phyloP scores from a whole-genome alignment of 169 alveolate species.

The Plasmodium cynomolgi region DNA sequence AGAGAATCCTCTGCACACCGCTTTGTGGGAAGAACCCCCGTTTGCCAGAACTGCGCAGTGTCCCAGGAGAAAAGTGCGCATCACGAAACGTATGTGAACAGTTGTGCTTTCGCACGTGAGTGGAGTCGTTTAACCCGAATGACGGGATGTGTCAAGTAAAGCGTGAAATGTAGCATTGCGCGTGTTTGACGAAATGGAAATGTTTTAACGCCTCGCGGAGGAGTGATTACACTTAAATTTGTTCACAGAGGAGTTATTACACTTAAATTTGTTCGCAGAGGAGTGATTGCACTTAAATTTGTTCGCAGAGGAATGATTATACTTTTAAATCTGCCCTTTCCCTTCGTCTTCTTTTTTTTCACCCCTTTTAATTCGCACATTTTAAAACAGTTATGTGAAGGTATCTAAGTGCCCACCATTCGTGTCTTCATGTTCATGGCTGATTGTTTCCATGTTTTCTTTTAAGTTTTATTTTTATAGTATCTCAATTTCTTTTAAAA shows the following conservation, averaged over 20 bases:
- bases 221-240: not conserved
- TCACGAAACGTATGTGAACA: not conserved
- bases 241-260: not conserved
- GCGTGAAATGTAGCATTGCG: not conserved
- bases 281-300: not conserved
- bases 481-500: not conserved
- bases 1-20: not conserved
- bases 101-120: not conserved
- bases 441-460: not conserved
- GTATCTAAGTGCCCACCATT: not conserved
- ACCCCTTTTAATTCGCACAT: not conserved
- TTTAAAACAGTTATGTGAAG: not conserved
- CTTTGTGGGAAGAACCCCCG: not conserved
- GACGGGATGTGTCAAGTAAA: not conserved
- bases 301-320: not conserved
- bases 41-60: not conserved
- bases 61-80: not conserved
- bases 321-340: not conserved
- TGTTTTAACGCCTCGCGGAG: not conserved
- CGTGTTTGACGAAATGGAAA: not conserved
- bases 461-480: not conserved
- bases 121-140: not conserved
- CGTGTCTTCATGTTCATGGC: not conserved
- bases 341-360: not conserved
- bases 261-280: not conserved